Percentiles rank a stretch among this genome's conserved stretches.
phyloP scores from a whole-genome alignment of 495 filamentous ascomycete genomes.

The Lichenothelia convexa region DNA sequence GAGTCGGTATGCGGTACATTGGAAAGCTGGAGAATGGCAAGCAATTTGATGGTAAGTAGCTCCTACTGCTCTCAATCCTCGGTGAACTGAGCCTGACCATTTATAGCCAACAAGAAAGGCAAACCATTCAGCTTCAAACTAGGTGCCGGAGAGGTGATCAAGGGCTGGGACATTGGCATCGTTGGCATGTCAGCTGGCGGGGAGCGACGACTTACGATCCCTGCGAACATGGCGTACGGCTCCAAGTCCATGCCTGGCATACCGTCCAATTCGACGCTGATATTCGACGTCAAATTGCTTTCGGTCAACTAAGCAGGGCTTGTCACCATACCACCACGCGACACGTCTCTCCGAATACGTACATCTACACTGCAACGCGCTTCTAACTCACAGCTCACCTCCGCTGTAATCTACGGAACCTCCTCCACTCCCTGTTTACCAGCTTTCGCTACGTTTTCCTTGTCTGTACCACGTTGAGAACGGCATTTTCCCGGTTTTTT shows the following conservation, averaged over 20 bases:
- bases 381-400: too few species aligned
- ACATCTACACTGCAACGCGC: too few species aligned
- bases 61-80: background rate
- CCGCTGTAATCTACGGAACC: too few species aligned
- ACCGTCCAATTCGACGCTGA: conserved; percentile 70
- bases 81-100: background rate
- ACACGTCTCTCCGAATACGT: too few species aligned
- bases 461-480: too few species aligned
- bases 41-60: conserved; percentile 68
- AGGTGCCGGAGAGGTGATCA: conserved; percentile 87
- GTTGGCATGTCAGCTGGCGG: conserved; percentile 81
- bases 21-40: conserved; percentile 82
- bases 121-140: conserved; percentile 91
- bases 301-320: conserved; percentile 32
- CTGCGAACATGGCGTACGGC: conserved; percentile 71
- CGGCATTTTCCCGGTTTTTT: too few species aligned
- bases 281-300: conserved; percentile 84
- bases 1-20: conserved; percentile 87
- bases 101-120: conserved; percentile 83
- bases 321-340: too few species aligned
- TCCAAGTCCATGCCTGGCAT: conserved; percentile 61
- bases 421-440: too few species aligned
- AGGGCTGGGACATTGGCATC: conserved; percentile 94
- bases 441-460: too few species aligned
- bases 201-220: conserved; percentile 81